Conservation (phyloP, 164 flowering plant genomes). For the Umbellularia californica region DNA sequence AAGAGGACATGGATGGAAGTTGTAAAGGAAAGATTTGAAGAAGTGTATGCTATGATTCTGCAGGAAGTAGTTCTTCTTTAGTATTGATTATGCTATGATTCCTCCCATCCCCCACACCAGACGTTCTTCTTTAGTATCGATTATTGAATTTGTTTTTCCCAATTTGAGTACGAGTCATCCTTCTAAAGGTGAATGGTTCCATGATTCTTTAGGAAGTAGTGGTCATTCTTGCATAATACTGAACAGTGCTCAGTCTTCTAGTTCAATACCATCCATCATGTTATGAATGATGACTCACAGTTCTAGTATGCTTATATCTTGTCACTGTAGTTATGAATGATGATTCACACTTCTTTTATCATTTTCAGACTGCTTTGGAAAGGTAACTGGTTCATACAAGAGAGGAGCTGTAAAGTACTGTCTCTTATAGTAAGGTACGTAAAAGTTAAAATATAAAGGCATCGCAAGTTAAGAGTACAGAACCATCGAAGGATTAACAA, state of each 20-base stretch:
- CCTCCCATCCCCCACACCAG: too few species aligned
- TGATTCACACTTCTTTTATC: conserved; percentile 8
- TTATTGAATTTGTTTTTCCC: too few species aligned
- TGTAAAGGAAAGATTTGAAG: too few species aligned
- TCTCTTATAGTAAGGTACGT: conserved; percentile 65
- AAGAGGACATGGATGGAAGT: too few species aligned
- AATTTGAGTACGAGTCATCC: background rate
- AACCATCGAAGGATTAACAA: background rate
- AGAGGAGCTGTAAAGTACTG: conserved; percentile 93
- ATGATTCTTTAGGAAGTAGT: background rate
- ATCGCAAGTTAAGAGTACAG: background rate
- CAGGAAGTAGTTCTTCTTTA: too few species aligned
- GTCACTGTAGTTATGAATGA: background rate
- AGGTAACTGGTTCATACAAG: conserved; percentile 95
- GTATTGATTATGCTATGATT: too few species aligned
- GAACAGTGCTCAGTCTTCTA: background rate
- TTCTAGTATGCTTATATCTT: background rate
- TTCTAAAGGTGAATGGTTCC: background rate
- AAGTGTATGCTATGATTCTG: too few species aligned
- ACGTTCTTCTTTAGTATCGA: too few species aligned
- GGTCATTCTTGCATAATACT: background rate
- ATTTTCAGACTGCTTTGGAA: conserved; percentile 84
- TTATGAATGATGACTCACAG: background rate
- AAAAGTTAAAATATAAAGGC: background rate
- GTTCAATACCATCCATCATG: background rate